A percentile compares a stretch with the other conserved stretches of the same genome.
These are phyloP conservation scores for Hypoxylon sp. DNA, from an alignment of 2,329 filamentous ascomycete species.

Conservation along the genomic window DNA sequence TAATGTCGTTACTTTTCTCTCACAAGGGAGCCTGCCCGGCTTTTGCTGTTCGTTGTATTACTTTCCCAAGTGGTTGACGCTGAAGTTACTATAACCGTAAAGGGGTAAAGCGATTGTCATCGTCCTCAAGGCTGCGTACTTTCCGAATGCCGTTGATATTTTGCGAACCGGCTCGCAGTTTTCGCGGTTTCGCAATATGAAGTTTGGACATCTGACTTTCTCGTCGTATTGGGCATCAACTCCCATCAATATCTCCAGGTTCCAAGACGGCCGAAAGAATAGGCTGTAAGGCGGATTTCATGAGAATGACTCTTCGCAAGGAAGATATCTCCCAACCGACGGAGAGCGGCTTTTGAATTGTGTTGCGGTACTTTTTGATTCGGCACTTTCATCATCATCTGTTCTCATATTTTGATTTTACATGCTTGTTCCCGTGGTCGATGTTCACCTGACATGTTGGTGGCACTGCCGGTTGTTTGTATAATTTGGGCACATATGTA, in stretches of 20 bases:
- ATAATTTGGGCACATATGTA: conserved; percentile 23
- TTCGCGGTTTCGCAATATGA: background rate
- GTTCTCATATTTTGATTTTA: conserved; percentile 13
- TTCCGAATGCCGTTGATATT: conserved; percentile 6
- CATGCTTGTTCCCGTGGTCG: conserved; percentile 3
- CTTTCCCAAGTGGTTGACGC: background rate
- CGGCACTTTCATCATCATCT: conserved; percentile 25
- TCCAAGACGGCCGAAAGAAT: conserved; percentile 1
- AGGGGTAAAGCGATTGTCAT: background rate
- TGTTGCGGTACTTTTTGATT: conserved; percentile 12
- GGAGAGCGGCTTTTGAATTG: conserved; percentile 12
- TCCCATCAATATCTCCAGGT: background rate
- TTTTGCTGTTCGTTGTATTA: background rate
- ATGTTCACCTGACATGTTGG: conserved; percentile 9
- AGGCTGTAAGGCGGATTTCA: conserved; percentile 16
- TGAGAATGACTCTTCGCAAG: conserved; percentile 13
- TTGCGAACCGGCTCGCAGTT: background rate
- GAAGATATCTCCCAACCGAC: conserved; percentile 12
- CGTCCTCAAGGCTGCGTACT: background rate
- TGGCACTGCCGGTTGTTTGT: conserved; percentile 20
- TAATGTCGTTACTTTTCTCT: background rate
- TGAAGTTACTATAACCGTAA: background rate
- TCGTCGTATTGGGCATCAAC: conserved; percentile 38
- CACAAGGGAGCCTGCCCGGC: background rate
- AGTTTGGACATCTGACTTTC: conserved; percentile 14